Base-by-base conservation (phyloP, 805 yeast species). In the Brettanomyces bruxellensis region DNA sequence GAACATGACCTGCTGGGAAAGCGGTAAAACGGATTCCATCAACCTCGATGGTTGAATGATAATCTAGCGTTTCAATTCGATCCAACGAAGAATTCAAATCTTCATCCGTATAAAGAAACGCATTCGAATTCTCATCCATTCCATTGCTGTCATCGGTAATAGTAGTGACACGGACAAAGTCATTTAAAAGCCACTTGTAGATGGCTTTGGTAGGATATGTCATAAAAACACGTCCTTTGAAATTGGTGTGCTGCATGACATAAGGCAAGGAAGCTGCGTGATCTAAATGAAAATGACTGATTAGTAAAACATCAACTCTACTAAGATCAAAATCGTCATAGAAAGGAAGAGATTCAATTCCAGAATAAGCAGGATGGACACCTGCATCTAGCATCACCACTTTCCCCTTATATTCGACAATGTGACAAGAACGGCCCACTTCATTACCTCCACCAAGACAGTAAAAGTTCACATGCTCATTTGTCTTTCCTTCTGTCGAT, bases 171-270 rank as follows among this genome's bases (percentile, higher is more conserved):
- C 91, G 75, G 14, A 93, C 97, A 58, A 90, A 93, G 71, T 93
- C 99, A 50, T 89, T 83, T 47, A 93, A 66, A 40, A 93, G 74
- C 98, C 99, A 93, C 53, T 96, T 77, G 64, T 90, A 93, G 48
- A 93, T 93, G 37, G 99, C 98, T 68, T 93, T 93, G 0, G 99
- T 93, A 5, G 99, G 98, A 65, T 93, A 97, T 30, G 99, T 93
- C 99, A 93, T 93, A 63, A 91, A 91, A 4, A 93, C 99, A 43
- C 96, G 76, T 3, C 99, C 99, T 58, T 80, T 83, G 70, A 93
- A 93, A 53, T 76, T 85, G 0, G 99, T 93, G 58, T 89, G 95
- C 57, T 89, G 96, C 97, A 93, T 89, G 40, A 93, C 98, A 59
- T 90, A 93, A 0, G 99, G 99, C 47, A 93, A 72, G 0, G 97